Evolutionary conservation across 2,329 filamentous ascomycete genomes (phyloP).

Genomic region (Davidsoniella neocaledoniae): DNA sequence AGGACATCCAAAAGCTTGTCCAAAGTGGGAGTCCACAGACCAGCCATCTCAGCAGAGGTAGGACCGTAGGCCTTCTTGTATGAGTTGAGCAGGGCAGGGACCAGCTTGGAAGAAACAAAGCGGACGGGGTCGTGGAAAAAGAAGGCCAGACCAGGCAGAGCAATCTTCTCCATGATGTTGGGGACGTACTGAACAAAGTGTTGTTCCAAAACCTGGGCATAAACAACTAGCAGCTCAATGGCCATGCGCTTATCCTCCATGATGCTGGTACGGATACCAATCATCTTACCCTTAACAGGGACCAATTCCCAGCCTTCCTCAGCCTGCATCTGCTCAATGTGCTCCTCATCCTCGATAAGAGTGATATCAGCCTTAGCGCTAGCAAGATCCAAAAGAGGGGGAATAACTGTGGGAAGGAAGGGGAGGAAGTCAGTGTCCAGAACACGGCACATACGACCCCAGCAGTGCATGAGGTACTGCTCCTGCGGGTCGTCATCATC

Average conservation of each 20-base stretch:
- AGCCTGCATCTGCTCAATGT: constrained; percentile 79
- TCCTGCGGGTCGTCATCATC: constrained; percentile 91
- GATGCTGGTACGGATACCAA: constrained; percentile 91
- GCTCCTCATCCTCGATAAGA: constrained; percentile 84
- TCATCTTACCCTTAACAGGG: constrained; percentile 91
- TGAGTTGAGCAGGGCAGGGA: constrained; percentile 81
- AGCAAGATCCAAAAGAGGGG: constrained; percentile 76
- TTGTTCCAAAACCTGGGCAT: constrained; percentile 86
- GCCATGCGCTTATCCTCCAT: constrained; percentile 99
- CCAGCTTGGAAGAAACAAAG: constrained; percentile 84
- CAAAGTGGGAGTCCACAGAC: constrained; percentile 70
- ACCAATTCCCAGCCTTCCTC: constrained; percentile 97
- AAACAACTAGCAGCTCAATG: constrained; percentile 95
- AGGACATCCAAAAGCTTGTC: constrained; percentile 88
- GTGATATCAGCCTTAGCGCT: constrained; percentile 96
- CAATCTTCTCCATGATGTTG: constrained; percentile 93
- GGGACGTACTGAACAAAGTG: constrained; percentile 83
- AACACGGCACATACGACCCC: constrained; percentile 96
- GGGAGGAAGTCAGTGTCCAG: constrained; percentile 80
- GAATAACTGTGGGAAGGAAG: constrained; percentile 86
- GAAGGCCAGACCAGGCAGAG: constrained; percentile 82
- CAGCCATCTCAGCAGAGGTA: constrained; percentile 60
- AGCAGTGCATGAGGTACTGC: constrained; percentile 95
- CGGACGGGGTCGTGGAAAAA: constrained; percentile 98
- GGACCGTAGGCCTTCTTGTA: constrained; percentile 85